Evolutionary conservation across 495 filamentous ascomycete species (phyloP).

Genomic region (Xylaria nigripes): DNA sequence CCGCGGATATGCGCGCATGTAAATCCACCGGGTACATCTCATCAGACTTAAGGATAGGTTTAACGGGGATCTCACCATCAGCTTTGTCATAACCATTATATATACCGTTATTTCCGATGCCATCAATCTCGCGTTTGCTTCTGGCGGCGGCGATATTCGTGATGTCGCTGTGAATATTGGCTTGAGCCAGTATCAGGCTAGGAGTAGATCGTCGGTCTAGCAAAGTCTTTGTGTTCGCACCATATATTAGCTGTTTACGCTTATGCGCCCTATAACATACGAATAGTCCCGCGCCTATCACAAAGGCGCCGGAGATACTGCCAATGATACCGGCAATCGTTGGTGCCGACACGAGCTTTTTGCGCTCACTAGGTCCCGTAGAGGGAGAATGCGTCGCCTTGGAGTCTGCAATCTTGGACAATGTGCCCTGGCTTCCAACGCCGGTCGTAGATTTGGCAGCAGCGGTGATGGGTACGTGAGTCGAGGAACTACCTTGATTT

Average conservation of each 20-base stretch:
- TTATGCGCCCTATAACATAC: constrained; percentile 13
- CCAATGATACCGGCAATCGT: constrained; percentile 16
- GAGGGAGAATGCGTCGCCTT: background rate
- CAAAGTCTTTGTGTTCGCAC: background rate
- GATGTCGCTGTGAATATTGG: background rate
- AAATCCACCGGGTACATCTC: background rate
- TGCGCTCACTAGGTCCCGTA: background rate
- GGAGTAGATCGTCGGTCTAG: constrained; percentile 9
- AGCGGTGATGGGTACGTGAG: background rate
- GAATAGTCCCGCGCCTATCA: constrained; percentile 11
- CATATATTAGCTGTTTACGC: constrained; percentile 14
- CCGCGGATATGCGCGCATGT: constrained; percentile 7
- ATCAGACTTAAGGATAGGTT: constrained; percentile 17
- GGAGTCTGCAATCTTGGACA: background rate
- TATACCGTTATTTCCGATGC: background rate
- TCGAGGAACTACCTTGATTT: background rate
- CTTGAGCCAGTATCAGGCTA: background rate
- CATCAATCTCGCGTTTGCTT: background rate
- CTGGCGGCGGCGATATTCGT: constrained; percentile 2
- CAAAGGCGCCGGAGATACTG: constrained; percentile 13
- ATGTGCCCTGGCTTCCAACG: background rate
- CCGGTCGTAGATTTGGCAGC: background rate
- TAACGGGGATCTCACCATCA: constrained; percentile 9
- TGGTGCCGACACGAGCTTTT: background rate
- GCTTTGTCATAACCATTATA: background rate